Evolutionary conservation across 2,329 filamentous ascomycete species (phyloP), one percentile per base, ranked within the genome.

Genomic region (Curvularia lunata): DNA sequence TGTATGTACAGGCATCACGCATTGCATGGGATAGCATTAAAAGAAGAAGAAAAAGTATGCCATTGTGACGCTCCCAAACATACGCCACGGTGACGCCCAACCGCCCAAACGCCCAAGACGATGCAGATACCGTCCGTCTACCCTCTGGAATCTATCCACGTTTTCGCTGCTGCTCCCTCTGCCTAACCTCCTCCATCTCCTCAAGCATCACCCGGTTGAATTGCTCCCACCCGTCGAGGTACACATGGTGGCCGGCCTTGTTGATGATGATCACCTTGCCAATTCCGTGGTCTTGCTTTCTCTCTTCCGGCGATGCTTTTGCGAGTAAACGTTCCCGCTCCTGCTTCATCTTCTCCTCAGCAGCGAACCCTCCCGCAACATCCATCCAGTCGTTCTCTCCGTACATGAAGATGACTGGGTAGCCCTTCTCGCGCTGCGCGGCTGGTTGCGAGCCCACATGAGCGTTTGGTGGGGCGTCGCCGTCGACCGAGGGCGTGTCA

Each of bases 371-470:
- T 27, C 93, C 95, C 0, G 87, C 87, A 8, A 95, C 88, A 66
- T 99, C 95, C 95, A 99, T 99, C 95, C 95, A 99, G 81, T 99
- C 95, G 71, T 95, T 88, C 69, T 98, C 93, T 62, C 95, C 95
- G 73, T 99, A 99, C 90, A 98, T 93, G 74, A 99, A 86, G 8
- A 98, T 85, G 30, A 98, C 82, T 0, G 95, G 94, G 48, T 92
- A 82, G 1, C 93, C 92, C 0, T 84, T 90, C 66, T 87, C 86
- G 9, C 81, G 76, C 21, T 69, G 71, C 55, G 13, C 68, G 13
- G 41, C 45, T 12, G 46, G 47, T 19, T 48, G 10, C 25, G 52
- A 48, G 38, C 18, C 46, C 19, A 43, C 49, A n/a, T 48, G 41
- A 5, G 34, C 6, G 7, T 37, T 48, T 18, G 66, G 65, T n/a